Percentiles rank a stretch among this genome's conserved stretches.
These are phyloP conservation scores for Cyclospora cayetanensis DNA, from an alignment of 169 alveolate species.

Conservation along the genomic window DNA sequence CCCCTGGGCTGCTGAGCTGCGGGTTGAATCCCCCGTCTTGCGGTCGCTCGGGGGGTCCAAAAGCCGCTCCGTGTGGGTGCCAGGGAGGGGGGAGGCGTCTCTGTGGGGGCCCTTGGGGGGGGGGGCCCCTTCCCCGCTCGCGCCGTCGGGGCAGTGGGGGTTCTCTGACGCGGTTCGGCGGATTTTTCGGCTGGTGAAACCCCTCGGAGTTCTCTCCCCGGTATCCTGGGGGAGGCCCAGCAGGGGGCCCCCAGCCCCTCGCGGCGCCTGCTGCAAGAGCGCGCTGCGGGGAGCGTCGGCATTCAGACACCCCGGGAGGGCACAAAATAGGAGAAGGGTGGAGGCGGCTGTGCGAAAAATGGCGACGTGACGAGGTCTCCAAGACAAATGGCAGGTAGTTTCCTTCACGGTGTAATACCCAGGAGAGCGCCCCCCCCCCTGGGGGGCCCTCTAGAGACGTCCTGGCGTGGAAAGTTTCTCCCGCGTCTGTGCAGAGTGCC, in stretches of 20 bases:
- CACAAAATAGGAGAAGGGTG: too few relatives aligned
- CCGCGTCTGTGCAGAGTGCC: too few relatives aligned
- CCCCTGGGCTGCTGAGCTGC: not conserved
- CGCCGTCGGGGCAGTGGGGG: too few relatives aligned
- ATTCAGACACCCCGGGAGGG: too few relatives aligned
- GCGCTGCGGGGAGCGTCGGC: too few relatives aligned
- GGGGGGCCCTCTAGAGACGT: too few relatives aligned
- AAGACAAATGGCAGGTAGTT: too few relatives aligned
- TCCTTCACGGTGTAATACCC: too few relatives aligned
- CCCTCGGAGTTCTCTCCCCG: not conserved
- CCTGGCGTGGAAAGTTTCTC: too few relatives aligned
- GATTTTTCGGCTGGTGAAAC: not conserved
- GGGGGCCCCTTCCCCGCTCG: slow-evolving; percentile 22
- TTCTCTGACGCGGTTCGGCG: not conserved
- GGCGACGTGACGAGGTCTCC: too few relatives aligned
- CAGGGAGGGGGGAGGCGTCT: not conserved
- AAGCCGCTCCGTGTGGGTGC: not conserved
- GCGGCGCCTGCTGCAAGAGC: not conserved
- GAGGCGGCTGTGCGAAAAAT: too few relatives aligned
- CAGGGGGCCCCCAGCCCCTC: slow-evolving; percentile 38
- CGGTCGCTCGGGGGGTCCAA: not conserved
- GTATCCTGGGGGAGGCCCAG: not conserved
- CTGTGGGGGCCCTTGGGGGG: not conserved
- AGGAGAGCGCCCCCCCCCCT: too few relatives aligned
- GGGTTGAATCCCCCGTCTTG: not conserved